These are phyloP conservation scores for Trichoderma atroviride DNA, from an alignment of 2,329 filamentous ascomycete species.

Conservation along the genomic window DNA sequence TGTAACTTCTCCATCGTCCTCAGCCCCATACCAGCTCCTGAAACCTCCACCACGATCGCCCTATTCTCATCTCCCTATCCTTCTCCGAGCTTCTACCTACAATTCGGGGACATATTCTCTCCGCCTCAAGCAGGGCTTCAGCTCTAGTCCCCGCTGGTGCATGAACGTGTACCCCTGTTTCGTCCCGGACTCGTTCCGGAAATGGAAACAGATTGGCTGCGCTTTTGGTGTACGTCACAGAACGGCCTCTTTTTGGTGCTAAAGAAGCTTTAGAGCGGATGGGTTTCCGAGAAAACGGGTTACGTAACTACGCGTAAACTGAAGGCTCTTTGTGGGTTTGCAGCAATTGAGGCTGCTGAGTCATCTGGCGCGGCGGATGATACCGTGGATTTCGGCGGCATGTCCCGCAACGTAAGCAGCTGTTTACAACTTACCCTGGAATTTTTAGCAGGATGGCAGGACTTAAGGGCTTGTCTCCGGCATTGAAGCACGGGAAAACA, in stretches of 20 bases:
- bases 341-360: neutral
- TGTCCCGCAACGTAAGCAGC: neutral
- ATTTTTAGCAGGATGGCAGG: neutral
- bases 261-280: neutral
- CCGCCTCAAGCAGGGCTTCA: neutral
- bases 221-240: neutral
- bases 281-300: neutral
- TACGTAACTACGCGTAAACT: neutral
- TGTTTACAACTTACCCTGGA: neutral
- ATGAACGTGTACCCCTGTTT: neutral
- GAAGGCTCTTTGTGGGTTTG: neutral
- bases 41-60: neutral
- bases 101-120: neutral
- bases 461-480: slow-evolving; percentile 10
- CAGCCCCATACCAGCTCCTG: neutral
- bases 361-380: neutral
- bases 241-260: neutral
- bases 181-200: neutral
- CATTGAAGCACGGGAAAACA: neutral
- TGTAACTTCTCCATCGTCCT: neutral
- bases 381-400: neutral
- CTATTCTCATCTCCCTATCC: neutral
- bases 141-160: neutral
- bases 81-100: slow-evolving; percentile 4
- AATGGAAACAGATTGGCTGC: neutral